These are phyloP conservation scores for Tylopilus felleus DNA, from an alignment of 768 basidiomycete species.

Conservation along the genomic window DNA sequence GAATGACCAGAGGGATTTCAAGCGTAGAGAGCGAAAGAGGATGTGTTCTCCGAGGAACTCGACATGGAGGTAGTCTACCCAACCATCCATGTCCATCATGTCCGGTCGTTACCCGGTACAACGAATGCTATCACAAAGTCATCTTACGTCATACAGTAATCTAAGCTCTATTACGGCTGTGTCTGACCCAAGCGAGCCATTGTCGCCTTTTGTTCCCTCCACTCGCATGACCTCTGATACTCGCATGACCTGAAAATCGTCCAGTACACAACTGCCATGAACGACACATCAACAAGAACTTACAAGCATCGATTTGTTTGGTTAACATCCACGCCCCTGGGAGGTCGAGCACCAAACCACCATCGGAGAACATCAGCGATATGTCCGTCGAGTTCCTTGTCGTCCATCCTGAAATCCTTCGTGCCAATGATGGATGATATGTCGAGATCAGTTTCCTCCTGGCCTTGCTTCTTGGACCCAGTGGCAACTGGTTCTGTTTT, in stretches of 20 bases:
- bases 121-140: neutral
- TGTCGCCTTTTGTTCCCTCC: conserved; percentile 50
- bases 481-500: neutral
- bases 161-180: neutral
- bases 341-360: conserved; percentile 71
- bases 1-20: conserved; percentile 51
- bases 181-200: neutral
- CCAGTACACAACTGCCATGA: neutral
- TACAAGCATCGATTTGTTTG: conserved; percentile 66
- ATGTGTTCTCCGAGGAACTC: conserved; percentile 44
- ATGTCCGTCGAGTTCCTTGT: conserved; percentile 48
- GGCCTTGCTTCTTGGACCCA: neutral
- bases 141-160: conserved; percentile 13
- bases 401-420: conserved; percentile 55
- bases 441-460: neutral
- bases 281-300: conserved; percentile 27
- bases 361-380: conserved; percentile 57
- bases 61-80: conserved; percentile 46
- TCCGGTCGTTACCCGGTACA: no score
- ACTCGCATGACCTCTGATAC: conserved; percentile 74
- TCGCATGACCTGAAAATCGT: conserved; percentile 56
- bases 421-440: conserved; percentile 57
- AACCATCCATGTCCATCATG: conserved; percentile 37
- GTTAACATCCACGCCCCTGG: conserved; percentile 64
- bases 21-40: conserved; percentile 38